Evolutionary conservation across 768 basidiomycete species (phyloP).

Genomic region (Pleurotus citrinopileatus): DNA sequence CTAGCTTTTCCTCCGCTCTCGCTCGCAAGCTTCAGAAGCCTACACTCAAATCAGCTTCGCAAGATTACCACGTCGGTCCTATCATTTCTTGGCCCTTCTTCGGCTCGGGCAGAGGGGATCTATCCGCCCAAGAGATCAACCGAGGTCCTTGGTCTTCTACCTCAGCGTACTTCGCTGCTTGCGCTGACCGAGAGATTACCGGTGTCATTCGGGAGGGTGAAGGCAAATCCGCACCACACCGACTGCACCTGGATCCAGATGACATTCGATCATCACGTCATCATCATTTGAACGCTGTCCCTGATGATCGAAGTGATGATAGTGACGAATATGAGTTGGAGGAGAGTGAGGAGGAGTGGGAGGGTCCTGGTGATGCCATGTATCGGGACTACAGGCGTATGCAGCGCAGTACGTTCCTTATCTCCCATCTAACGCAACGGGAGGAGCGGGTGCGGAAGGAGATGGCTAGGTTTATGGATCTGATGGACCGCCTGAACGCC

Average conservation of each 20-base stretch:
- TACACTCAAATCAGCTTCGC: conserved; percentile 13
- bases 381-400: conserved; percentile 81
- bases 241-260: conserved; percentile 77
- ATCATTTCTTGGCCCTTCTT: conserved; percentile 93
- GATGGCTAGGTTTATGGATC: conserved; percentile 65
- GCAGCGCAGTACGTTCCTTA: conserved; percentile 76
- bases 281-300: conserved; percentile 63
- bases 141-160: conserved; percentile 77
- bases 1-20: conserved; percentile 21
- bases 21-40: conserved; percentile 18
- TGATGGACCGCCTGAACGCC: conserved; percentile 59
- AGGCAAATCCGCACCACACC: conserved; percentile 72
- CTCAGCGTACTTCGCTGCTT: conserved; percentile 59
- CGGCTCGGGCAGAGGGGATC: conserved; percentile 76
- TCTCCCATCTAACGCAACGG: conserved; percentile 64
- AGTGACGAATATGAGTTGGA: conserved; percentile 78
- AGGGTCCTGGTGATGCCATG: conserved; percentile 73
- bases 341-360: conserved; percentile 81
- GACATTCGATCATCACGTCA: conserved; percentile 71
- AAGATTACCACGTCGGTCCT: conserved; percentile 64
- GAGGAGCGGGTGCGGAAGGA: conserved; percentile 64
- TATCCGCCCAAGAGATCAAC: conserved; percentile 62
- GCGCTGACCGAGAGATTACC: conserved; percentile 65
- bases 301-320: conserved; percentile 73
- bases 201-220: conserved; percentile 79